Evolutionary conservation across 805 yeast genomes (phyloP).

Genomic region (Schwanniomyces pseudopolymorphus): DNA sequence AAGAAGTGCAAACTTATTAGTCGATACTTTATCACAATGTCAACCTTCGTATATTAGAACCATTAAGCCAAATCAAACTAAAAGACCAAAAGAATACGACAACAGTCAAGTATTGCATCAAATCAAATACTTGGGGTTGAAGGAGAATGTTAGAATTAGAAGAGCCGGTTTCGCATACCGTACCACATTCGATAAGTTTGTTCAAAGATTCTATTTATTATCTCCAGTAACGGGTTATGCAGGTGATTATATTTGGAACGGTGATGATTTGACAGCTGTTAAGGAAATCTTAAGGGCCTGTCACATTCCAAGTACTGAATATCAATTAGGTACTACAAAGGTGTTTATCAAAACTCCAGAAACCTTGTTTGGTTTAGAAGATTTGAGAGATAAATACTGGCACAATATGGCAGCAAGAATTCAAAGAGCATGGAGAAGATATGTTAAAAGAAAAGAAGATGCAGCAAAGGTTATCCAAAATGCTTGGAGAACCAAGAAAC

Average conservation of each 20-base stretch:
- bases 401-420: slow-evolving; percentile 96
- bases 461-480: slow-evolving; percentile 82
- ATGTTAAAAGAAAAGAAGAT: slow-evolving; percentile 74
- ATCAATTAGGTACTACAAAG: slow-evolving; percentile 87
- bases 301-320: slow-evolving; percentile 76
- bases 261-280: slow-evolving; percentile 54
- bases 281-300: slow-evolving; percentile 50
- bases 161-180: slow-evolving; percentile 99
- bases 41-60: slow-evolving; percentile 96
- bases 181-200: slow-evolving; percentile 94
- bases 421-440: slow-evolving; percentile 95
- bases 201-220: slow-evolving; percentile 85
- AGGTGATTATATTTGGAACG: slow-evolving; percentile 61
- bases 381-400: slow-evolving; percentile 96
- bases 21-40: slow-evolving; percentile 85
- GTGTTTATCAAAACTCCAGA: slow-evolving; percentile 97
- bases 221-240: slow-evolving; percentile 94
- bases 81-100: slow-evolving; percentile 87
- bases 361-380: slow-evolving; percentile 91
- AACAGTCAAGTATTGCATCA: slow-evolving; percentile 90
- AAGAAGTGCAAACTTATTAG: slow-evolving; percentile 84
- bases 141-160: slow-evolving; percentile 95
- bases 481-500: slow-evolving; percentile 76
- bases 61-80: slow-evolving; percentile 93
- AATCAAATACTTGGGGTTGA: slow-evolving; percentile 90